Evolutionary conservation across 2,329 filamentous ascomycete species (phyloP).

Genomic region (Fusarium chuoi): DNA sequence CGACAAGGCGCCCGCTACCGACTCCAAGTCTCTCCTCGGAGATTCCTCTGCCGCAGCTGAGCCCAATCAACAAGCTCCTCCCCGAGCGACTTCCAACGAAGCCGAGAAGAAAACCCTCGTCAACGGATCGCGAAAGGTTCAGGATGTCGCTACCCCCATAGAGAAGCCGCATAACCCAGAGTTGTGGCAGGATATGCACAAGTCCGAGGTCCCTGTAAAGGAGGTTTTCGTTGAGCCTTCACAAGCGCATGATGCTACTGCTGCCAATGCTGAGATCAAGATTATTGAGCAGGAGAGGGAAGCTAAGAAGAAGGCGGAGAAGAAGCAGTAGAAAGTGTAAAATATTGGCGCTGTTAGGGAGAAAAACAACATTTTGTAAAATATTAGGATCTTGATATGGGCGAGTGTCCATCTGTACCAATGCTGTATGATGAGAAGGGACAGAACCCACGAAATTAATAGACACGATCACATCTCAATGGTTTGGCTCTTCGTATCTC

Average conservation of each 20-base stretch:
- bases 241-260: slow-evolving; percentile 45
- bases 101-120: not conserved
- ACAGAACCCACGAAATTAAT: slow-evolving; percentile 39
- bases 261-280: slow-evolving; percentile 42
- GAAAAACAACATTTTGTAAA: slow-evolving; percentile 39
- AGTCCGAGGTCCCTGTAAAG: slow-evolving; percentile 20
- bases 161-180: slow-evolving; percentile 17
- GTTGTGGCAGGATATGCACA: slow-evolving; percentile 20
- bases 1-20: not conserved
- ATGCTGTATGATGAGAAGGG: slow-evolving; percentile 40
- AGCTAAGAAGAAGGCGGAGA: slow-evolving; percentile 25
- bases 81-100: not conserved
- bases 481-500: not conserved
- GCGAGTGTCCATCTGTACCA: slow-evolving; percentile 38
- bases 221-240: slow-evolving; percentile 17
- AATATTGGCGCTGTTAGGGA: slow-evolving; percentile 2
- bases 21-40: not conserved
- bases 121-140: slow-evolving; percentile 14
- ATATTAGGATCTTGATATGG: slow-evolving; percentile 32
- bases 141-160: slow-evolving; percentile 24
- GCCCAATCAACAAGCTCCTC: not conserved
- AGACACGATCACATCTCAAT: slow-evolving; percentile 44
- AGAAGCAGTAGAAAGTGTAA: slow-evolving; percentile 10
- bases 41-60: not conserved
- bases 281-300: slow-evolving; percentile 28